phyloP scores from a whole-genome alignment of 1,284 basidiomycete genomes.

The Pseudomicrostroma phylloplanum region DNA sequence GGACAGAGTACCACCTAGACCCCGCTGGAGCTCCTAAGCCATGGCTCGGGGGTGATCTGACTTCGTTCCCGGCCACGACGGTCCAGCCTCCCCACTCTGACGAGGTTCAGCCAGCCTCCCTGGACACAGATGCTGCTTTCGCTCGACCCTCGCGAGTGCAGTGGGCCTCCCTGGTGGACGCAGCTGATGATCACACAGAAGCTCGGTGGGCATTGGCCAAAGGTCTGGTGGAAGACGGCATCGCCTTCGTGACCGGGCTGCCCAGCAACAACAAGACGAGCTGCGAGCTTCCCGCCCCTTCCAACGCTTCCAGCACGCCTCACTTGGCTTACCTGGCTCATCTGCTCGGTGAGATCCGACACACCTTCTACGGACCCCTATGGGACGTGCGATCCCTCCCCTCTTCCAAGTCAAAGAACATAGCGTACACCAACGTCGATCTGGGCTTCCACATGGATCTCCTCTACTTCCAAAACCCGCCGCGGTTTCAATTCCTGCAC shows the following conservation, averaged over 20 bases:
- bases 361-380: constrained; percentile 80
- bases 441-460: constrained; percentile 84
- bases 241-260: constrained; percentile 58
- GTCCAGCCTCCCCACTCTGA: constrained; percentile 2
- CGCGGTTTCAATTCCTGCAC: constrained; percentile 84
- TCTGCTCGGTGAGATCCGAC: constrained; percentile 70
- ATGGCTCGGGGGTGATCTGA: constrained; percentile 41
- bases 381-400: constrained; percentile 80
- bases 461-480: constrained; percentile 57
- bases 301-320: constrained; percentile 18
- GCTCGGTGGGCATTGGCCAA: constrained; percentile 40
- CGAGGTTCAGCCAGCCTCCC: constrained; percentile 4
- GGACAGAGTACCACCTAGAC: constrained; percentile 35
- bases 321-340: constrained; percentile 27
- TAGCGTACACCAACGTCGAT: constrained; percentile 88
- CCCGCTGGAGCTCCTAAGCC: constrained; percentile 25
- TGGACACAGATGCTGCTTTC: constrained; percentile 8
- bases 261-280: constrained; percentile 54
- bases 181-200: constrained; percentile 7
- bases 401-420: constrained; percentile 64
- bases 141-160: constrained; percentile 9
- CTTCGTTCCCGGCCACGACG: neutral
- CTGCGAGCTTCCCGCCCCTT: neutral
- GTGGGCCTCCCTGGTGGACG: constrained; percentile 7
- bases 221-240: constrained; percentile 55